A percentile compares a stretch with the other conserved stretches of the same genome.
phyloP scores from a whole-genome alignment of 176 grass and related monocot species.

The Leersia perrieri region DNA sequence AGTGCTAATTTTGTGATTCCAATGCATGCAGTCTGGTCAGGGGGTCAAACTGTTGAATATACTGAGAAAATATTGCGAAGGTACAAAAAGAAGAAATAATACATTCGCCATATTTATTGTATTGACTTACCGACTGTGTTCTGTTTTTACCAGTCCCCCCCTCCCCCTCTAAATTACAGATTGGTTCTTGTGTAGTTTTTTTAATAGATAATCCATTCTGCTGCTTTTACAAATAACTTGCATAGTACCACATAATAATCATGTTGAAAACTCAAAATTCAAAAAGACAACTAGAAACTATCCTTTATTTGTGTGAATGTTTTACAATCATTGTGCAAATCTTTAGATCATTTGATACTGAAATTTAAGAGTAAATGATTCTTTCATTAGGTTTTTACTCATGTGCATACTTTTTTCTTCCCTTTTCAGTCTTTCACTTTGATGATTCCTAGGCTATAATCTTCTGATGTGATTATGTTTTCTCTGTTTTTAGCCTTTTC shows the following conservation, averaged over 20 bases:
- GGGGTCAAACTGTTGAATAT: conserved; percentile 86
- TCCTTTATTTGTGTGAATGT: neutral
- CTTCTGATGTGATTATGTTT: conserved; percentile 30
- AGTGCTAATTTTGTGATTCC: neutral
- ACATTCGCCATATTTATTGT: conserved; percentile 8
- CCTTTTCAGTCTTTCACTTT: neutral
- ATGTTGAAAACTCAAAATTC: neutral
- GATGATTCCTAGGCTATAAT: conserved; percentile 17
- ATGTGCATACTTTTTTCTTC: neutral
- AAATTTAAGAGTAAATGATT: conserved; percentile 12
- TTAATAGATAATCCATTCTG: neutral
- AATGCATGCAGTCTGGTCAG: conserved; percentile 62
- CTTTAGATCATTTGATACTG: neutral
- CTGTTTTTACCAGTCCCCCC: conserved; percentile 1
- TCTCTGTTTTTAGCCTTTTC: conserved; percentile 73
- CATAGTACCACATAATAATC: neutral
- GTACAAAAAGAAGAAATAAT: conserved; percentile 32
- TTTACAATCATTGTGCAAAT: neutral
- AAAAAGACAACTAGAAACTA: neutral
- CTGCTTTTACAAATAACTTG: neutral
- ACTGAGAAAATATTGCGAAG: conserved; percentile 98
- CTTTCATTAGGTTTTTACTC: neutral
- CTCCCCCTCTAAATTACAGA: neutral
- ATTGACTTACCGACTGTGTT: neutral
- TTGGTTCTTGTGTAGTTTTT: neutral